Evolutionary conservation across 208 protist genomes (phyloP), one percentile per base, ranked within the genome.

Genomic region (Endotrypanum monterogeii): DNA sequence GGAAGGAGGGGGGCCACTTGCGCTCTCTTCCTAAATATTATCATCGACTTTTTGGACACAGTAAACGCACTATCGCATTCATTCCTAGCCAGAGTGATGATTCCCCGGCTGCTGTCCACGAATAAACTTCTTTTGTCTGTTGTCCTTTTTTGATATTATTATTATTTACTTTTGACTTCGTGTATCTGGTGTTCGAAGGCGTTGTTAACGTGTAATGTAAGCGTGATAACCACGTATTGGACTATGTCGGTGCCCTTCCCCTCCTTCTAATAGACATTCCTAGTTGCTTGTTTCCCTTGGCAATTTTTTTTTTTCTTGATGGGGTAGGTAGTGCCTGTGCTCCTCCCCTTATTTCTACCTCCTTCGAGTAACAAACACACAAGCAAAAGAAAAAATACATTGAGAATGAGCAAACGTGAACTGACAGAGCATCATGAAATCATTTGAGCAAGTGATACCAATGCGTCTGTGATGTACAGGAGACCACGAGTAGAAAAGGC

Each of bases 201-300:
- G 63, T 54, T 30, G 18, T 37, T 65, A 65, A 65, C 37, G 60
- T 65, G 60, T 65, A 46, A 71, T 2, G 37, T 44, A 56, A 20
- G 5, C 44, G 35, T 54, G 56, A 5, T 48, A 32, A 30, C n/a
- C 39, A 11, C 30, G 0, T 63, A n/a, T 28, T 2, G 12, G 56
- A 12, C 37, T 72, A 37, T 39, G 32, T 72, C 20, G 7, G 55
- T 35, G 55, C n/a, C n/a, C n/a, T n/a, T n/a, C n/a, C n/a, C n/a
- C n/a, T n/a, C n/a, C n/a, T n/a, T n/a, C n/a, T n/a, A n/a, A n/a
- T n/a, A n/a, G n/a, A n/a, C n/a, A n/a, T n/a, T n/a, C n/a, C n/a
- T n/a, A n/a, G n/a, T n/a, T n/a, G n/a, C n/a, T n/a, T n/a, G n/a
- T n/a, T n/a, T n/a, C n/a, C n/a, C n/a, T n/a, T n/a, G n/a, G n/a